These are phyloP conservation scores for Ganoderma sinense DNA, from an alignment of 1,284 basidiomycete species.

Conservation along the genomic window DNA sequence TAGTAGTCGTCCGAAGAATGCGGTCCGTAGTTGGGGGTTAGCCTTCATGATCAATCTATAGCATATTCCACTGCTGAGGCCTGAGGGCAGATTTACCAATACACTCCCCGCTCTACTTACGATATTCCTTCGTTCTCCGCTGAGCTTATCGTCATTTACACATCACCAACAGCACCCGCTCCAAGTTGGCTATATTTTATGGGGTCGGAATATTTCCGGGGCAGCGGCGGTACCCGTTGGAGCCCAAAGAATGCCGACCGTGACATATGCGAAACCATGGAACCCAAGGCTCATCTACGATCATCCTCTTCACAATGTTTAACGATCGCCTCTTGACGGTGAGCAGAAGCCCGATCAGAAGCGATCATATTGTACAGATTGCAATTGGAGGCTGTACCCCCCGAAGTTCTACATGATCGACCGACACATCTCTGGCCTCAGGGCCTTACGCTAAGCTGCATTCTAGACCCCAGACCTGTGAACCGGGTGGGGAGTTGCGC, in stretches of 20 bases:
- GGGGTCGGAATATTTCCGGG: not conserved
- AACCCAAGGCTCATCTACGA: not conserved
- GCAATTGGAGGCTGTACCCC: not conserved
- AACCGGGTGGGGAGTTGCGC: too few species aligned
- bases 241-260: not conserved
- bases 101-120: too few species aligned
- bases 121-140: too few species aligned
- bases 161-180: not conserved
- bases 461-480: too few species aligned
- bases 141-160: too few species aligned
- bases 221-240: not conserved
- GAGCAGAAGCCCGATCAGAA: not conserved
- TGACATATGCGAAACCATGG: not conserved
- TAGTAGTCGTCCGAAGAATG: not conserved
- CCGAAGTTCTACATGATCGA: not conserved
- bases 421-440: not conserved
- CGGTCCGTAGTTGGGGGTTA: not conserved
- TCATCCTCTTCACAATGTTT: not conserved
- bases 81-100: too few species aligned
- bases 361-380: not conserved
- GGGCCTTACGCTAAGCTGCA: too few species aligned
- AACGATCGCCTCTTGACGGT: not conserved
- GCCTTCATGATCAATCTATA: too few species aligned
- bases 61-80: too few species aligned
- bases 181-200: not conserved